Conservation (phyloP, 2,329 filamentous ascomycete species). For the Hirsutella thompsonii region DNA sequence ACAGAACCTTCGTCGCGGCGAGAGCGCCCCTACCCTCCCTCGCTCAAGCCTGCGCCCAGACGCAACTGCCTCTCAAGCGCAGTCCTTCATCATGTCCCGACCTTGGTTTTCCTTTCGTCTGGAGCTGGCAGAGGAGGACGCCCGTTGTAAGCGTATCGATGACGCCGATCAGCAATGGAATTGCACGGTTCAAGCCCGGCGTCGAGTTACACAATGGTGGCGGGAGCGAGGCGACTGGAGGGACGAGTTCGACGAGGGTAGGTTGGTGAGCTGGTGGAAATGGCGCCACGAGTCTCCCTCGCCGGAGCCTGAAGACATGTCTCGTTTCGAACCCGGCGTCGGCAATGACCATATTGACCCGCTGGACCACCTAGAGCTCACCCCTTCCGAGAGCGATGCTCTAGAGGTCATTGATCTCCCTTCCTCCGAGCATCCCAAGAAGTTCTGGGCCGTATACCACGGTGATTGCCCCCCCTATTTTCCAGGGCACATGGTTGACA, state of each 20-base stretch:
- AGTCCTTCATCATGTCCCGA: not conserved
- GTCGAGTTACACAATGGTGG: not conserved
- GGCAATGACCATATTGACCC: not conserved
- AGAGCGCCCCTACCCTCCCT: not conserved
- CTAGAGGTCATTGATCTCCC: not conserved
- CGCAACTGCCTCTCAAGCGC: not conserved
- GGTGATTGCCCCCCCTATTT: not conserved
- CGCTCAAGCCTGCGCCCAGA: not conserved
- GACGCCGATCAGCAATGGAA: not conserved
- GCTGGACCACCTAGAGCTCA: not conserved
- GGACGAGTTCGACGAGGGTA: not conserved
- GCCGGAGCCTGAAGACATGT: not conserved
- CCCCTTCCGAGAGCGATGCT: not conserved
- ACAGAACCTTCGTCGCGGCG: slow-evolving; percentile 1
- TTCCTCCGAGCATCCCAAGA: not conserved
- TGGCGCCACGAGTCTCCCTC: slow-evolving; percentile 2
- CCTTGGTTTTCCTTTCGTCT: not conserved
- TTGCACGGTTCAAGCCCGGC: too few relatives aligned
- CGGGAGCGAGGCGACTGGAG: not conserved
- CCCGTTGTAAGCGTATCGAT: too few relatives aligned
- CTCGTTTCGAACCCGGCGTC: not conserved
- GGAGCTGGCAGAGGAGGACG: not conserved
- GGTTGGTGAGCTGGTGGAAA: not conserved
- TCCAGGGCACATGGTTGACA: not conserved
- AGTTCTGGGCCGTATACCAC: not conserved